These are phyloP conservation scores for Chrysanthemum makinoi DNA, from an alignment of 129 eudicot genomes.

Conservation along the genomic window DNA sequence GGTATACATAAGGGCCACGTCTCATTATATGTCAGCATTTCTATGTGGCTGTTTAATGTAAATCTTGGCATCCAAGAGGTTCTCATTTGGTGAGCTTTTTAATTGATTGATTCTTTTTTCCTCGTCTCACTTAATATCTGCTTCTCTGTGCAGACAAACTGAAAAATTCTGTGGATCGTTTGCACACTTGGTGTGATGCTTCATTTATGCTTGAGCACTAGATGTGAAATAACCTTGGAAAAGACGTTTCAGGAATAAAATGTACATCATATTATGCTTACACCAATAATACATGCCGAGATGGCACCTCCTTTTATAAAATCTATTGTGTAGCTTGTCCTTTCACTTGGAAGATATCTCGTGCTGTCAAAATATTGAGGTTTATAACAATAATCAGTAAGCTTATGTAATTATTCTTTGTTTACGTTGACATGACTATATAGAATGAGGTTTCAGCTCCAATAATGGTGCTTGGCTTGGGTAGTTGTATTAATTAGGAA, in stretches of 20 bases:
- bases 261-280: slow-evolving; percentile 39
- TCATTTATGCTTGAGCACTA: slow-evolving; percentile 39
- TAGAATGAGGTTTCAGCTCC: slow-evolving; percentile 15
- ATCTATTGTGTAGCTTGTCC: slow-evolving; percentile 8
- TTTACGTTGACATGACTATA: slow-evolving; percentile 11
- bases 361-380: slow-evolving; percentile 8
- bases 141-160: slow-evolving; percentile 19
- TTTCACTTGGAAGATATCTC: slow-evolving; percentile 19
- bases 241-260: slow-evolving; percentile 30
- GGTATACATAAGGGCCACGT: slow-evolving; percentile 22
- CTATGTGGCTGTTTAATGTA: background rate
- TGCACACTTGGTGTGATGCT: slow-evolving; percentile 36
- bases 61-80: slow-evolving; percentile 17
- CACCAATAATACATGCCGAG: slow-evolving; percentile 34
- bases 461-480: slow-evolving; percentile 19
- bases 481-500: background rate
- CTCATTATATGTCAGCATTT: slow-evolving; percentile 6
- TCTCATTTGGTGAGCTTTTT: background rate
- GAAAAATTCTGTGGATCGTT: slow-evolving; percentile 30
- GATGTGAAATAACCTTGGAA: slow-evolving; percentile 20
- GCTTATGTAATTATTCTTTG: slow-evolving; percentile 21
- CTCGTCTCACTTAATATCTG: slow-evolving; percentile 25
- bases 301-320: slow-evolving; percentile 21
- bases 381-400: slow-evolving; percentile 14
- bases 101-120: slow-evolving; percentile 24